These are phyloP conservation scores for Takashimella koratensis DNA, from an alignment of 1,284 basidiomycete genomes.

Conservation along the genomic window DNA sequence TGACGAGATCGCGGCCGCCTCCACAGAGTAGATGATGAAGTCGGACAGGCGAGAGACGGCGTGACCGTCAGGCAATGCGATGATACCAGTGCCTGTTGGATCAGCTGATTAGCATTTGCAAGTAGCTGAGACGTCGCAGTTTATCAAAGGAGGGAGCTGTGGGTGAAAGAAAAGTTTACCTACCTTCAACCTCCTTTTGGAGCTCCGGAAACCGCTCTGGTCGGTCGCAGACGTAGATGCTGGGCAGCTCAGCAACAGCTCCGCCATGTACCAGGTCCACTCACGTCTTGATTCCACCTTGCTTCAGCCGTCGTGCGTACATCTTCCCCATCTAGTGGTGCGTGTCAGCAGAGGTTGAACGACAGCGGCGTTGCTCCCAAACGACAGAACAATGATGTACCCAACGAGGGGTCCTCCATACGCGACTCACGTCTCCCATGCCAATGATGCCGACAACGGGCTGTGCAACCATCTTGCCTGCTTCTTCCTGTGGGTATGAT, in stretches of 20 bases:
- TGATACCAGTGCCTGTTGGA: constrained; percentile 54
- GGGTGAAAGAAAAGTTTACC: constrained; percentile 13
- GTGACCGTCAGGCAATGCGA: constrained; percentile 72
- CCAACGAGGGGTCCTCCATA: no score
- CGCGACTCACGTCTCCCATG: constrained; percentile 62
- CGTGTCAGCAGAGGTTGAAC: not conserved
- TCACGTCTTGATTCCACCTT: constrained; percentile 81
- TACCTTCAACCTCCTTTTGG: constrained; percentile 62
- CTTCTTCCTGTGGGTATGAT: not conserved
- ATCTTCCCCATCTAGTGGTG: constrained; percentile 76
- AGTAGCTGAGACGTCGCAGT: not conserved
- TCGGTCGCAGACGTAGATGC: constrained; percentile 89
- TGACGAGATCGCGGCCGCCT: constrained; percentile 79
- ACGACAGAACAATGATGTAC: no score
- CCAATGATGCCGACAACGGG: constrained; percentile 81
- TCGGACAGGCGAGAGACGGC: constrained; percentile 78
- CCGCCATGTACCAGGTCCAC: constrained; percentile 25
- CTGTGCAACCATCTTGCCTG: constrained; percentile 52
- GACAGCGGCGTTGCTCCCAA: not conserved
- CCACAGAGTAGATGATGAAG: constrained; percentile 89
- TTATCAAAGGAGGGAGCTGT: no score
- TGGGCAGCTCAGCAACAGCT: constrained; percentile 34
- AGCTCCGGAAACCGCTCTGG: constrained; percentile 72
- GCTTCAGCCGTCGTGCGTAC: constrained; percentile 74
- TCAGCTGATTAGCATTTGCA: not conserved